Conservation (phyloP, 768 basidiomycete genomes). For the Nidularia pulvinata region DNA sequence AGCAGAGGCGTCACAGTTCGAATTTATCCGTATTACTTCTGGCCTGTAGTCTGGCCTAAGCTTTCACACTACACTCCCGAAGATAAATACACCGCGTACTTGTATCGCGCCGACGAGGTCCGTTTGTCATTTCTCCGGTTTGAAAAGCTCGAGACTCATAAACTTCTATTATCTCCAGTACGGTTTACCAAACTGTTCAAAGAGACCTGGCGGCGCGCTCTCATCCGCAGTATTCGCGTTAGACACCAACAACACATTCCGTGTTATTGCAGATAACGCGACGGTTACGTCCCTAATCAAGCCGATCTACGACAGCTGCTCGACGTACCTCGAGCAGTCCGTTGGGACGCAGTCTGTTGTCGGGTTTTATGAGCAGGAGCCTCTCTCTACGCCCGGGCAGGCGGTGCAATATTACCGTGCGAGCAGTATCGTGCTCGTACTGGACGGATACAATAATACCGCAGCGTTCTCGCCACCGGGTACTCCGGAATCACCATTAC, state of each 20-base stretch:
- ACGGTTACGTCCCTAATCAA: conserved; percentile 38
- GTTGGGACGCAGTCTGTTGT: too few relatives aligned
- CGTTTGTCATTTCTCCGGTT: background rate
- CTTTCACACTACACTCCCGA: background rate
- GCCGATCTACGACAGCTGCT: conserved; percentile 35
- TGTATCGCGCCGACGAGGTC: background rate
- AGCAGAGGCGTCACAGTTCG: background rate
- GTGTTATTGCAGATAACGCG: conserved; percentile 42
- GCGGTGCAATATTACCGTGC: conserved; percentile 62
- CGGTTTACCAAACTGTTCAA: conserved; percentile 37
- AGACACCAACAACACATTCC: conserved; percentile 31
- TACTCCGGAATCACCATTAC: conserved; percentile 34
- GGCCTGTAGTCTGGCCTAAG: background rate
- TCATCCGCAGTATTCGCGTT: conserved; percentile 35
- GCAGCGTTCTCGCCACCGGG: conserved; percentile 34
- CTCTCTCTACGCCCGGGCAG: conserved; percentile 38
- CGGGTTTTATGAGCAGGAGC: conserved; percentile 5
- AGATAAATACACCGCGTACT: too few relatives aligned
- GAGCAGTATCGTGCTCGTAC: conserved; percentile 49
- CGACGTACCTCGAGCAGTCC: background rate
- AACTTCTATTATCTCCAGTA: conserved; percentile 29
- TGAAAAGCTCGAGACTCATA: background rate
- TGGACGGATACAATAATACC: conserved; percentile 21
- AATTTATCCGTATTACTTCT: background rate
- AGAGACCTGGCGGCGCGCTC: conserved; percentile 45